phyloP scores from a whole-genome alignment of 1,139 yeast genomes.

The Lodderomyces pseudojiufengensis region DNA sequence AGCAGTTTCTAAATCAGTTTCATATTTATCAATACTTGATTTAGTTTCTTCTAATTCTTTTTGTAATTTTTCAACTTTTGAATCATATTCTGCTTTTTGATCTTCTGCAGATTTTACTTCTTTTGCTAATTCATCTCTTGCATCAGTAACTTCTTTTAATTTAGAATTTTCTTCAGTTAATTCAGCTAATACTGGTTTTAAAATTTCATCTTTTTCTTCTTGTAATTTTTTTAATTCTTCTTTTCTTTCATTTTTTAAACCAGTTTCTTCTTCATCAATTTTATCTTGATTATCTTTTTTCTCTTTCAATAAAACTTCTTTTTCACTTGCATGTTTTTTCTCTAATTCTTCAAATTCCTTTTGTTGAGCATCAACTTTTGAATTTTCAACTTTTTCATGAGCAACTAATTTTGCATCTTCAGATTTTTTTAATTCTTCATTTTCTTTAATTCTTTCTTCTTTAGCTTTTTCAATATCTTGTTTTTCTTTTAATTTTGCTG shows the following conservation, averaged over 20 bases:
- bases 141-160: constrained; percentile 37
- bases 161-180: constrained; percentile 37
- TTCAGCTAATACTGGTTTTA: constrained; percentile 41
- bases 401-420: constrained; percentile 36
- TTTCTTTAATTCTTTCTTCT: constrained; percentile 31
- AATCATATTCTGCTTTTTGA: constrained; percentile 32
- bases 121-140: constrained; percentile 32
- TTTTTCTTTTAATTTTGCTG: constrained; percentile 47
- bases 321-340: constrained; percentile 31
- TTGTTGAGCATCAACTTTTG: constrained; percentile 35
- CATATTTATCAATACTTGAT: constrained; percentile 34
- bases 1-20: constrained; percentile 31
- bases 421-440: constrained; percentile 38
- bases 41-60: constrained; percentile 36
- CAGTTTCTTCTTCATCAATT: constrained; percentile 42
- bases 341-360: constrained; percentile 34
- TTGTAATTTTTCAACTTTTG: constrained; percentile 33
- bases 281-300: constrained; percentile 40
- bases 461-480: constrained; percentile 39
- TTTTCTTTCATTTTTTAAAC: constrained; percentile 36
- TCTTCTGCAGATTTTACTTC: constrained; percentile 34
- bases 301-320: constrained; percentile 35
- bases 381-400: constrained; percentile 33
- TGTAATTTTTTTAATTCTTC: constrained; percentile 45
- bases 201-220: constrained; percentile 40